A percentile compares a stretch with the other conserved stretches of the same genome.
Conservation (phyloP, 148 eudicot genomes). For the Amaranthus hypochondriacus region DNA sequence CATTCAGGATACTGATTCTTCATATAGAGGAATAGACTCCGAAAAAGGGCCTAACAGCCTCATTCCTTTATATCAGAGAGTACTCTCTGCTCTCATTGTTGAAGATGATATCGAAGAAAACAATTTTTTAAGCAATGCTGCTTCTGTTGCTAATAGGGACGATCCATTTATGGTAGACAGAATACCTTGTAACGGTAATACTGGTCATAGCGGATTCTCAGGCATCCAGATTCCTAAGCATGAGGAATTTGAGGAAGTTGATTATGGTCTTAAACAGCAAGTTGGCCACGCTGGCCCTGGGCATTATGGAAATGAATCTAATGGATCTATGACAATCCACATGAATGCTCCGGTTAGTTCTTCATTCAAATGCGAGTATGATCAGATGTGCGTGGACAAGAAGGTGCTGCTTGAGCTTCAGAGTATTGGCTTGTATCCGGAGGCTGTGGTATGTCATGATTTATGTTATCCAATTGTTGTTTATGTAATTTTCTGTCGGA, state of each 20-base stretch:
- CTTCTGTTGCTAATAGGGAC: slow-evolving; percentile 27
- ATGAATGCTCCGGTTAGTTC: slow-evolving; percentile 34
- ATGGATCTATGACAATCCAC: slow-evolving; percentile 33
- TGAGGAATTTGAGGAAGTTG: slow-evolving; percentile 41
- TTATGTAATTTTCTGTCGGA: neutral
- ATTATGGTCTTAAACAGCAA: slow-evolving; percentile 34
- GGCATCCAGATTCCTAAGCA: slow-evolving; percentile 32
- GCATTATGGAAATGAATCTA: slow-evolving; percentile 31
- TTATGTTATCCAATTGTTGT: neutral
- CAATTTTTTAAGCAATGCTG: slow-evolving; percentile 27
- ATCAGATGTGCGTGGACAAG: slow-evolving; percentile 53
- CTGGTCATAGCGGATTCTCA: slow-evolving; percentile 35
- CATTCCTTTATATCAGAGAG: slow-evolving; percentile 69
- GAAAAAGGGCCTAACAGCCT: slow-evolving; percentile 32
- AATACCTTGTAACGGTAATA: slow-evolving; percentile 54
- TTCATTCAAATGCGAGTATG: slow-evolving; percentile 48
- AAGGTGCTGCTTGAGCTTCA: slow-evolving; percentile 76
- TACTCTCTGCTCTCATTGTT: slow-evolving; percentile 79
- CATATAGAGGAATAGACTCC: slow-evolving; percentile 34
- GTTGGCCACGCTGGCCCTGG: slow-evolving; percentile 40
- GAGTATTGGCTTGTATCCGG: slow-evolving; percentile 69
- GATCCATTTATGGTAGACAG: slow-evolving; percentile 32
- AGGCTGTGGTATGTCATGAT: slow-evolving; percentile 55
- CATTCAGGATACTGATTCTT: slow-evolving; percentile 40
- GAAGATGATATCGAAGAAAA: slow-evolving; percentile 57